Percentiles rank a stretch among this genome's conserved stretches.
Evolutionary conservation across 768 basidiomycete species (phyloP).

Genomic region (Mycena leptocephala): DNA sequence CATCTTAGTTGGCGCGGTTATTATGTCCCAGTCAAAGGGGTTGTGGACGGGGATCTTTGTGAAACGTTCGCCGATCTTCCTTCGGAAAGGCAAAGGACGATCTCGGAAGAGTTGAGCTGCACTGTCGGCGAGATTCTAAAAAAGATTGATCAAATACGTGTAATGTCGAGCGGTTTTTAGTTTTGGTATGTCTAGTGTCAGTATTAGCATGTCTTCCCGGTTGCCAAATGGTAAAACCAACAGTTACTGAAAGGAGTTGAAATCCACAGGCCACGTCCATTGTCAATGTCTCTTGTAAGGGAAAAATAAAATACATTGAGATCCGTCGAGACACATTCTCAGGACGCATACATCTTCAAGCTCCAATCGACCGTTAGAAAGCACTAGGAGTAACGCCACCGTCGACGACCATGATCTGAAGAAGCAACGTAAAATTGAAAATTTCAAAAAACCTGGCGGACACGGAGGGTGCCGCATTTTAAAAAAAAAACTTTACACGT

Average conservation of each 20-base stretch:
- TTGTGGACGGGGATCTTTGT: constrained; percentile 97
- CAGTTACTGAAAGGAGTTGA: too few relatives aligned
- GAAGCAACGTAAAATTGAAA: too few relatives aligned
- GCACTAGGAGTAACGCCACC: constrained; percentile 63
- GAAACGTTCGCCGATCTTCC: constrained; percentile 90
- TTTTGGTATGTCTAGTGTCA: not conserved
- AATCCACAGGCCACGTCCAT: too few relatives aligned
- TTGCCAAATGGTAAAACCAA: too few relatives aligned
- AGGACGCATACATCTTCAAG: not conserved
- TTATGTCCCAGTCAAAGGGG: constrained; percentile 94
- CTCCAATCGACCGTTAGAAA: constrained; percentile 46
- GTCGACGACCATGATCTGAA: constrained; percentile 64
- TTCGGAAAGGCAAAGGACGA: constrained; percentile 86
- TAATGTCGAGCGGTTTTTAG: constrained; percentile 89
- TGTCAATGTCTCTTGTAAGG: too few relatives aligned
- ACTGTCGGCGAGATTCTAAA: constrained; percentile 95
- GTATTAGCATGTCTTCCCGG: too few relatives aligned
- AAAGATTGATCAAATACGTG: constrained; percentile 92
- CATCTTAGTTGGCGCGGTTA: constrained; percentile 96
- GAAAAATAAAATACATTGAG: too few relatives aligned
- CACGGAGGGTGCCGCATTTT: too few relatives aligned
- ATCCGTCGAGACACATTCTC: too few relatives aligned
- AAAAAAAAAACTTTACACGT: not conserved
- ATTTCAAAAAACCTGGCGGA: too few relatives aligned
- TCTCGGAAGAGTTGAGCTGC: constrained; percentile 93